A percentile compares a stretch with the other conserved stretches of the same genome.
These are phyloP conservation scores for Lentinula aciculospora DNA, from an alignment of 768 basidiomycete genomes.

Conservation along the genomic window DNA sequence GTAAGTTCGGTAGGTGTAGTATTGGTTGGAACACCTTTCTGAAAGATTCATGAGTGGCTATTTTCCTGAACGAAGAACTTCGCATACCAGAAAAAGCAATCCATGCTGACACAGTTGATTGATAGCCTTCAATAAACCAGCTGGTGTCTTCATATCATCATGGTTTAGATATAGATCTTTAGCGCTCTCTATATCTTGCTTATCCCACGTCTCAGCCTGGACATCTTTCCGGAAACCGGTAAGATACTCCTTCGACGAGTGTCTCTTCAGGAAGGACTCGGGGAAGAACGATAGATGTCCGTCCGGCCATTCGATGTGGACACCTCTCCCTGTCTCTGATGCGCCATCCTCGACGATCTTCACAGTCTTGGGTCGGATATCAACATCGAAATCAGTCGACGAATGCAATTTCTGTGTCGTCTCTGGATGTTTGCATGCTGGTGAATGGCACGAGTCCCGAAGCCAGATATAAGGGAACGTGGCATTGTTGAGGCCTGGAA, in stretches of 20 bases:
- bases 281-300: conserved; percentile 56
- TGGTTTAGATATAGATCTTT: conserved; percentile 54
- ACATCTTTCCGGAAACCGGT: conserved; percentile 41
- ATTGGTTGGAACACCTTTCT: conserved; percentile 58
- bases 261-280: conserved; percentile 39
- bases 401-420: conserved; percentile 74
- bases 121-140: conserved; percentile 52
- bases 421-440: conserved; percentile 68
- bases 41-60: not conserved
- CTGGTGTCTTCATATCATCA: conserved; percentile 34
- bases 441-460: conserved; percentile 78
- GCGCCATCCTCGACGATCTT: conserved; percentile 33
- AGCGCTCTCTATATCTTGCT: conserved; percentile 25
- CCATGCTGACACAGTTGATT: conserved; percentile 70
- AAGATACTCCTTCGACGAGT: conserved; percentile 33
- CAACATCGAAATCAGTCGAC: conserved; percentile 56
- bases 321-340: conserved; percentile 29
- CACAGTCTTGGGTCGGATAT: conserved; percentile 40
- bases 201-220: conserved; percentile 38
- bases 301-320: conserved; percentile 44
- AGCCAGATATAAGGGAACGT: conserved; percentile 72
- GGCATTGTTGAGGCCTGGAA: conserved; percentile 16
- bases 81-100: conserved; percentile 54
- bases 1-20: conserved; percentile 63
- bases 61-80: not conserved